Percentiles rank a stretch among this genome's conserved stretches.
These are phyloP conservation scores for Eutrema yunnanense DNA, from an alignment of 345 rosid genomes.

Conservation along the genomic window DNA sequence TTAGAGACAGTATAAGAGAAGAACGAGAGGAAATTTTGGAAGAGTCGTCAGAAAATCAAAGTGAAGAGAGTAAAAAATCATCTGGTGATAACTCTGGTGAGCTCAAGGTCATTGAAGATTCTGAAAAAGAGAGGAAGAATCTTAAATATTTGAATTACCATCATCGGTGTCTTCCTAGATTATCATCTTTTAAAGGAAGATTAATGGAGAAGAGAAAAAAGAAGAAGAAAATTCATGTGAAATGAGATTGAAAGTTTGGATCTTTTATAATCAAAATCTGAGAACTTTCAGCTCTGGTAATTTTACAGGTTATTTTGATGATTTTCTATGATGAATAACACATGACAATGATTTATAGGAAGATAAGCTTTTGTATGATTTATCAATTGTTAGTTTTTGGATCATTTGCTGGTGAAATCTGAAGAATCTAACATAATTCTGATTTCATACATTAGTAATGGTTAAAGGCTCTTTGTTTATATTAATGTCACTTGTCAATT, in stretches of 20 bases:
- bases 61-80: slow-evolving; percentile 20
- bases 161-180: slow-evolving; percentile 71
- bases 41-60: slow-evolving; percentile 21
- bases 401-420: not conserved
- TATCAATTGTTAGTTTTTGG: not conserved
- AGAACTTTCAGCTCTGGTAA: not conserved
- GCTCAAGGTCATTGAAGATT: slow-evolving; percentile 45
- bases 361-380: not conserved
- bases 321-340: not conserved
- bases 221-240: slow-evolving; percentile 34
- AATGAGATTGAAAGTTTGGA: not conserved
- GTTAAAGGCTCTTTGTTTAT: not conserved
- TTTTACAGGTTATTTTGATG: not conserved
- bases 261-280: not conserved
- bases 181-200: slow-evolving; percentile 38
- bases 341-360: not conserved
- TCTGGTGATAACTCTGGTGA: slow-evolving; percentile 48
- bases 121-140: slow-evolving; percentile 31
- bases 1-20: slow-evolving; percentile 48
- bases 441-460: not conserved
- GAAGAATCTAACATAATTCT: not conserved
- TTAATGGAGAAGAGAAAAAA: slow-evolving; percentile 64
- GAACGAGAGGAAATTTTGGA: slow-evolving; percentile 16
- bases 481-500: not conserved
- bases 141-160: slow-evolving; percentile 23